Base-by-base conservation (phyloP, 2,329 filamentous ascomycete species). In the Colletotrichum filicis region DNA sequence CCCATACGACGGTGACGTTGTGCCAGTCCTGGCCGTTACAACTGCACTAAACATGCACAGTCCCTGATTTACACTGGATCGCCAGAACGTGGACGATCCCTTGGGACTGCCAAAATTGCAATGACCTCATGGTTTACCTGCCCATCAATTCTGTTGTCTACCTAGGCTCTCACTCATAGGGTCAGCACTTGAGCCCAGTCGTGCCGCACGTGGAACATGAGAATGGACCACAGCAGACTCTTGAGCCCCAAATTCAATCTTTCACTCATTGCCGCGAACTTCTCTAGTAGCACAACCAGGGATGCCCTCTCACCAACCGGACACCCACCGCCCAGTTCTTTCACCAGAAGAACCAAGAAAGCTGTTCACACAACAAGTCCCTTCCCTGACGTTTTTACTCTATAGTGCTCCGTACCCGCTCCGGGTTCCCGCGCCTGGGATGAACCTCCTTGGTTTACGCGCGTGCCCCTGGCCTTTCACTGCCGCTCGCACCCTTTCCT, bases 111-210 rank as follows among this genome's bases (percentile, higher is more conserved):
- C 24, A 62, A 52, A 49, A 37, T 53, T 63, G 28, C 53, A 64
- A 73, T 65, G 70, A 70, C 59, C 59, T 73, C 69, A 72, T 59
- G 24, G 37, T 14, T 32, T 28, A n/a, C 55, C 16, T n/a, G 16
- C 55, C 26, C 55, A 32, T 14, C 61, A 12, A 19, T 12, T 32
- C 64, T 42, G 37, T 42, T 2, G 4, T 37, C 35, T 14, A 37
- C 9, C 60, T 8, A 64, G 16, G 11, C 46, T 49, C 42, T n/a
- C 42, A 49, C 42, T 22, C 14, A 8, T 30, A 2, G 28, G 28
- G 28, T 30, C 28, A 8, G 5, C 37, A 46, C 14, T 46, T 14
- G 16, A 63, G 6, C 42, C 42, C 16, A 35, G 52, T n/a, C 22
- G 42, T 35, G 6, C 6, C 22, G 32, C 42, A 49, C 19, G 42